phyloP scores from a whole-genome alignment of 1,139 yeast species.

The Tardiomyces depauwii region DNA sequence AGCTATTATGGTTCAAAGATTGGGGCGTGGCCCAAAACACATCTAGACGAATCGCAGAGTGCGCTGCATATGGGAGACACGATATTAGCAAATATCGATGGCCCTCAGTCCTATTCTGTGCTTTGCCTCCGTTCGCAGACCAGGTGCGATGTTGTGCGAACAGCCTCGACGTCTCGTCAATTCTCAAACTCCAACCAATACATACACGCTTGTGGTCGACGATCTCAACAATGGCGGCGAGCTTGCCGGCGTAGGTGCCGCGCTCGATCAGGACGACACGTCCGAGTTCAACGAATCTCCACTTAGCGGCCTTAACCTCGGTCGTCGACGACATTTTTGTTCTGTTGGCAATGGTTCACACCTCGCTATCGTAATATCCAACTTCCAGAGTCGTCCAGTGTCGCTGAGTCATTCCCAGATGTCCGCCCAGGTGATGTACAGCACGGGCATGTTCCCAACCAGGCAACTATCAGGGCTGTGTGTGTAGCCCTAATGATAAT shows the following conservation, averaged over 20 bases:
- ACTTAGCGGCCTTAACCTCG: slow-evolving; percentile 91
- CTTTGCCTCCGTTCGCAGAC: too few relatives aligned
- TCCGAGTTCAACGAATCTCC: slow-evolving; percentile 99
- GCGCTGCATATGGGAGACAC: too few relatives aligned
- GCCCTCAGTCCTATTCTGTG: too few relatives aligned
- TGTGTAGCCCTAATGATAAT: too few relatives aligned
- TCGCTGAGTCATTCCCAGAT: neutral
- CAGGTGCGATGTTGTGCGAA: too few relatives aligned
- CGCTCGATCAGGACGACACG: slow-evolving; percentile 91
- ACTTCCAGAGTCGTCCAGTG: slow-evolving; percentile 5
- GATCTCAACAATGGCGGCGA: slow-evolving; percentile 92
- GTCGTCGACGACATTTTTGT: slow-evolving; percentile 48
- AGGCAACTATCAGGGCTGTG: neutral
- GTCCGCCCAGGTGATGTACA: neutral
- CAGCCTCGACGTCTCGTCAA: too few relatives aligned
- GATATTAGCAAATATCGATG: too few relatives aligned
- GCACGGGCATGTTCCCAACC: slow-evolving; percentile 1
- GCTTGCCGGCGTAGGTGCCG: slow-evolving; percentile 55
- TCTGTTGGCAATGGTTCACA: slow-evolving; percentile 3
- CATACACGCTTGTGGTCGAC: slow-evolving; percentile 98
- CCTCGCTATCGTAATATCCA: slow-evolving; percentile 4
- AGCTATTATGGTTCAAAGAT: neutral
- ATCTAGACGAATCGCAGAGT: too few relatives aligned
- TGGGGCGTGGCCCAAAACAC: too few relatives aligned
- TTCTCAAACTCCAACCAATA: slow-evolving; percentile 21